Evolutionary conservation across 1,139 yeast species (phyloP), one percentile per base, ranked within the genome.

Genomic region (Suhomyces taliae): DNA sequence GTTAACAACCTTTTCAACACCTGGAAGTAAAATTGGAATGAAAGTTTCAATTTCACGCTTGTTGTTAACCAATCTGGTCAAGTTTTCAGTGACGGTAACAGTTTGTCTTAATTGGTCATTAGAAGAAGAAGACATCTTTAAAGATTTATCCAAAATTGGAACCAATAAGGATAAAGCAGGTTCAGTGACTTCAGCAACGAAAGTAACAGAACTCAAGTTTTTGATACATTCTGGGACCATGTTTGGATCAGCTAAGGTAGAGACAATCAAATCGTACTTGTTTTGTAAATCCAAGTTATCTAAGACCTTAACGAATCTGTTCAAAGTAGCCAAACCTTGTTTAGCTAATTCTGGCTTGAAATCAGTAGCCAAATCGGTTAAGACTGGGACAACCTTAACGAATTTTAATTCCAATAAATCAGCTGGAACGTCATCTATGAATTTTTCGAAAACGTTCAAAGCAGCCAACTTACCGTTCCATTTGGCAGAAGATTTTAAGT

Each of bases 181-280:
- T 70, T 91, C 98, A 14, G 98, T 93, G 53, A 93, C 99, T 73
- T 93, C 99, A 41, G 99, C 97, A 43, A 93, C 99, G 67, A 93
- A 93, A 0, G 99, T 93, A 46, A 93, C 98, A 41, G 95, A 88
- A 2, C 97, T 87, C 53, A 93, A 79, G 44, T 91, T 83, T 69
- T 87, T 89, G 67, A 93, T 89, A 69, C 97, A 90, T 50, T 83
- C 87, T 48, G 97, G 87, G 43, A 91, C 96, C 64, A 87, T 87
- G 55, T 78, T 78, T 40, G 98, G 98, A 63, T 93, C 88, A 43
- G 95, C 90, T 66, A 93, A 79, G 43, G 98, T 93, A 53, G 85
- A 87, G 43, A 89, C 87, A 64, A 93, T 90, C 52, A 90, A 72
- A 54, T 90, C 93, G 64, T 82, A 86, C 65, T 96, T 87, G 58